phyloP scores from a whole-genome alignment of 2,329 filamentous ascomycete species.

The Chaetomiaceae sp. region DNA sequence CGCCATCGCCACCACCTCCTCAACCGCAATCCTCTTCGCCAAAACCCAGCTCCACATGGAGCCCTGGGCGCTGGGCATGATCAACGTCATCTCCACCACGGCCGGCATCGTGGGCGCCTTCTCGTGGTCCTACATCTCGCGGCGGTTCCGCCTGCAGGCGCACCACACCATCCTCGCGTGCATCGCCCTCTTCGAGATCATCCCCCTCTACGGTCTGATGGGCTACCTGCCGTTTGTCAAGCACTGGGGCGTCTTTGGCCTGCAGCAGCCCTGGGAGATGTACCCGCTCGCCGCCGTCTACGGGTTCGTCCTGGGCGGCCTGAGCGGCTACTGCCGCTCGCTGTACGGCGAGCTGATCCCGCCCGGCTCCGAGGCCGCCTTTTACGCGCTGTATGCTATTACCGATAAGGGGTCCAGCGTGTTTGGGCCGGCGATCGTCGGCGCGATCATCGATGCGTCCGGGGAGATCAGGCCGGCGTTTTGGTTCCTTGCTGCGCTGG shows the following conservation, averaged over 20 bases:
- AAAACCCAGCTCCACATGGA: conserved; percentile 91
- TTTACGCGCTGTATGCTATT: conserved; percentile 94
- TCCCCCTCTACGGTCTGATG: conserved; percentile 84
- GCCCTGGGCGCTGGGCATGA: conserved; percentile 80
- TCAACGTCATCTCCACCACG: conserved; percentile 86
- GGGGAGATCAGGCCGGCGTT: conserved; percentile 83
- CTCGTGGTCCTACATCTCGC: conserved; percentile 77
- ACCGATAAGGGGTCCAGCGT: conserved; percentile 94
- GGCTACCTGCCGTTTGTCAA: conserved; percentile 81
- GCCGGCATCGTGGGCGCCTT: conserved; percentile 85
- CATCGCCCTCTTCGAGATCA: conserved; percentile 84
- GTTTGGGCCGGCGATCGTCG: conserved; percentile 92
- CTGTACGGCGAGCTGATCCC: conserved; percentile 93
- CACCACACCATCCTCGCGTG: conserved; percentile 90
- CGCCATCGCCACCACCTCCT: conserved; percentile 88
- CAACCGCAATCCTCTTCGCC: conserved; percentile 90
- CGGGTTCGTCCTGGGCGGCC: conserved; percentile 87
- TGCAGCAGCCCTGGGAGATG: conserved; percentile 98
- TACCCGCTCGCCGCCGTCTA: conserved; percentile 87
- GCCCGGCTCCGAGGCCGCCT: conserved; percentile 88
- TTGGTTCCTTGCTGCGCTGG: conserved; percentile 82
- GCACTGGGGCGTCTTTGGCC: conserved; percentile 68
- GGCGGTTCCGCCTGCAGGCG: conserved; percentile 63
- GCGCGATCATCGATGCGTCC: conserved; percentile 79
- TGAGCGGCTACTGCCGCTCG: conserved; percentile 87